These are phyloP conservation scores for Aspergillus coremiiformis DNA, from an alignment of 495 filamentous ascomycete species.

Conservation along the genomic window DNA sequence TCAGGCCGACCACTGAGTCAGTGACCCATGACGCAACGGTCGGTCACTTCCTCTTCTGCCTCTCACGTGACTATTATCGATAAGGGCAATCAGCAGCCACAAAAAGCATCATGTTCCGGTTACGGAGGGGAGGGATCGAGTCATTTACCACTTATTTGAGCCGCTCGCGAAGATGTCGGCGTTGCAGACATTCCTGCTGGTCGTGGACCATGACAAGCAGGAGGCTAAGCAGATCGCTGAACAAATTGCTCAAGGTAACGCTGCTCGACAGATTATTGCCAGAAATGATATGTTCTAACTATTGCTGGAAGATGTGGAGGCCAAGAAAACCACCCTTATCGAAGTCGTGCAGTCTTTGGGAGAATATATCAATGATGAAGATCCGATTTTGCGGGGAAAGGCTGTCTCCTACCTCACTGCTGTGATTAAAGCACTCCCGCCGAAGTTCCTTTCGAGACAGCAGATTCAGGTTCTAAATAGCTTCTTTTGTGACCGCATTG, in stretches of 20 bases:
- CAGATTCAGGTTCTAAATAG: constrained; percentile 54
- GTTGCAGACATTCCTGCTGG: constrained; percentile 57
- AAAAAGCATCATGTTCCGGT: constrained; percentile 22
- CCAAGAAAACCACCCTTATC: constrained; percentile 54
- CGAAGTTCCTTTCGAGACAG: constrained; percentile 56
- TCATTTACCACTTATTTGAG: constrained; percentile 9
- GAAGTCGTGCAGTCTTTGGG: constrained; percentile 60
- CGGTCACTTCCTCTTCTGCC: neutral
- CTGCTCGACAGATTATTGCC: neutral
- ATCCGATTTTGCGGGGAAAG: constrained; percentile 54
- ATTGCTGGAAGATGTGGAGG: constrained; percentile 48
- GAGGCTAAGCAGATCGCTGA: constrained; percentile 53
- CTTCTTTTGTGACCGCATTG: constrained; percentile 55
- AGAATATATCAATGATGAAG: constrained; percentile 66
- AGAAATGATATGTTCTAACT: constrained; percentile 3
- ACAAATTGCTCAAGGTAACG: constrained; percentile 49
- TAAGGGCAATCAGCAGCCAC: constrained; percentile 21
- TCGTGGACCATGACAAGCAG: constrained; percentile 53
- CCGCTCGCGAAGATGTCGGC: constrained; percentile 47
- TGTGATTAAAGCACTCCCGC: constrained; percentile 51
- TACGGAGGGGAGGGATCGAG: constrained; percentile 15
- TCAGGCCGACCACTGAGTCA: neutral
- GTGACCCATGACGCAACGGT: constrained; percentile 11
- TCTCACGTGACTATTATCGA: constrained; percentile 22
- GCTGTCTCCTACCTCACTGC: constrained; percentile 62